Conservation (phyloP, 2,329 filamentous ascomycete genomes). For the Xylaria digitata region DNA sequence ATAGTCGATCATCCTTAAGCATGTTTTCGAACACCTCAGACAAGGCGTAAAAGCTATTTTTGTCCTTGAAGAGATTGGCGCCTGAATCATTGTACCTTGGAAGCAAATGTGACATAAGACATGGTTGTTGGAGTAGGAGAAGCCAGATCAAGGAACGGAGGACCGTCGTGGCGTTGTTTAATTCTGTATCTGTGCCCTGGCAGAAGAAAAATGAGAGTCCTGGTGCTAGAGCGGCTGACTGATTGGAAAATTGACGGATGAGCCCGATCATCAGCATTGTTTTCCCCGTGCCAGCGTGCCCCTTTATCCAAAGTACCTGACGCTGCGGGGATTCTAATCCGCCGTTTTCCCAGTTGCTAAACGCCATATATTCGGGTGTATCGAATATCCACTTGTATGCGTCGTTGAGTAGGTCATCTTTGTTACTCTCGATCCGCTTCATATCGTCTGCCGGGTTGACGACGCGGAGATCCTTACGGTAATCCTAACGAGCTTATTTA, state of each 20-base stretch:
- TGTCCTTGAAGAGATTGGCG: conserved; percentile 8
- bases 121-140: conserved; percentile 17
- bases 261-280: conserved; percentile 27
- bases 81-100: conserved; percentile 6
- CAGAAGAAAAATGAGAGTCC: conserved; percentile 19
- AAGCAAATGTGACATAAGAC: conserved; percentile 23
- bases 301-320: conserved; percentile 16
- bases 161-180: conserved; percentile 12
- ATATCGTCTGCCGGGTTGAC: conserved; percentile 23
- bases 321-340: background rate
- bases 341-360: conserved; percentile 14
- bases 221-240: conserved; percentile 1
- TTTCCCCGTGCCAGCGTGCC: conserved; percentile 23
- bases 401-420: conserved; percentile 21
- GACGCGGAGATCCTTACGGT: conserved; percentile 12
- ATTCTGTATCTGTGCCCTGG: conserved; percentile 7
- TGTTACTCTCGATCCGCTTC: conserved; percentile 17
- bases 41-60: conserved; percentile 8
- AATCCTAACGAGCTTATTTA: background rate
- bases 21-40: conserved; percentile 5
- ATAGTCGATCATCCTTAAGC: background rate
- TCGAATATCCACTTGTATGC: conserved; percentile 21
- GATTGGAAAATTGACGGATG: conserved; percentile 12
- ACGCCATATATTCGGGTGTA: background rate
- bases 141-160: conserved; percentile 26